A percentile compares a stretch with the other conserved stretches of the same genome.
Conservation (phyloP, 2,329 filamentous ascomycete genomes). For the Fusarium brachygibbosum region DNA sequence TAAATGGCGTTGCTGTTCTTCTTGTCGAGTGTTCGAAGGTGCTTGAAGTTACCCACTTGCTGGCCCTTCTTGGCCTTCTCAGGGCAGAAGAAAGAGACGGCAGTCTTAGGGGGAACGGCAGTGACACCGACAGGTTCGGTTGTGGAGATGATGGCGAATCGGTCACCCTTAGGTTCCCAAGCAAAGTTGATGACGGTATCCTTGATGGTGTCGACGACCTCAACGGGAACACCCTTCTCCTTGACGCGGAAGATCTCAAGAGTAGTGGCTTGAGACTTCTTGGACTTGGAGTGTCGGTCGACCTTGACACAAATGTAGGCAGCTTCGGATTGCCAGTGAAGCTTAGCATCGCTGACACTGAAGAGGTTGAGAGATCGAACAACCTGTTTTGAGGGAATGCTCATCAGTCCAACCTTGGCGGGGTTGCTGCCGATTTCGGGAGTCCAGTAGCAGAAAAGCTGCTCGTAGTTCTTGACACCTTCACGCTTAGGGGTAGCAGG, state of each 20-base stretch:
- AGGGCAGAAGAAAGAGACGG: constrained; percentile 95
- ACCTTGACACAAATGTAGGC: constrained; percentile 98
- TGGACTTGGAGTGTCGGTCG: constrained; percentile 97
- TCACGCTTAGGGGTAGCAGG: constrained; percentile 86
- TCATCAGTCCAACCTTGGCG: constrained; percentile 97
- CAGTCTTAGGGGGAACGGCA: constrained; percentile 91
- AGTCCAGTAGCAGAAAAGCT: constrained; percentile 98
- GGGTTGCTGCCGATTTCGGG: constrained; percentile 98
- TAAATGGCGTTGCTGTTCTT: constrained; percentile 99
- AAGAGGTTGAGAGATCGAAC: constrained; percentile 96
- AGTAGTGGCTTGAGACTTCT: constrained; percentile 97
- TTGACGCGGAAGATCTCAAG: constrained; percentile 97
- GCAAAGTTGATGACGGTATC: constrained; percentile 99
- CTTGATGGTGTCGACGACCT: constrained; percentile 97
- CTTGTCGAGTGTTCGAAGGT: constrained; percentile 94
- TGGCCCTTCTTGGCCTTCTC: constrained; percentile 95
- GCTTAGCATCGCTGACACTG: constrained; percentile 96
- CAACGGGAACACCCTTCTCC: constrained; percentile 98
- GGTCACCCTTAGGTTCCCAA: constrained; percentile 98
- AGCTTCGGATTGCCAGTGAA: constrained; percentile 98
- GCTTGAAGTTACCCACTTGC: constrained; percentile 92
- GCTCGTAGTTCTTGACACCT: constrained; percentile 90
- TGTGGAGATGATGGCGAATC: constrained; percentile 96
- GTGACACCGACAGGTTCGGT: constrained; percentile 83
- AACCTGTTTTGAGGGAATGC: constrained; percentile 92